phyloP scores from a whole-genome alignment of 2,329 filamentous ascomycete genomes.

The Fusarium secorum region DNA sequence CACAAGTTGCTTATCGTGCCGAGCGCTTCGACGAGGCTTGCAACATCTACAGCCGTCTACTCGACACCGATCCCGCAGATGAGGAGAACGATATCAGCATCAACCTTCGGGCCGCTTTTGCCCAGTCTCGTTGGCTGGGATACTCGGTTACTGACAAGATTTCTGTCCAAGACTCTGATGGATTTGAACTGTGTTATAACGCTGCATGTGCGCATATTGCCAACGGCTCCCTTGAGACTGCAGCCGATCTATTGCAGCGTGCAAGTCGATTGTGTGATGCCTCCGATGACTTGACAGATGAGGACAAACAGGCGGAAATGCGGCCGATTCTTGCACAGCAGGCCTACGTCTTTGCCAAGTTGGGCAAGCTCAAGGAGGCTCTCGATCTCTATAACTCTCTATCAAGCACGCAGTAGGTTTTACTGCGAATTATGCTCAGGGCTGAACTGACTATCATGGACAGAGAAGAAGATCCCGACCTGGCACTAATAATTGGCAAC shows the following conservation, averaged over 20 bases:
- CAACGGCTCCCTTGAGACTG: slow-evolving; percentile 70
- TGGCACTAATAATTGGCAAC: slow-evolving; percentile 70
- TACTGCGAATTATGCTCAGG: not conserved
- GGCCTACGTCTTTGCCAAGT: slow-evolving; percentile 72
- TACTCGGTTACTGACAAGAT: slow-evolving; percentile 53
- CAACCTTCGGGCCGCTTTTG: slow-evolving; percentile 75
- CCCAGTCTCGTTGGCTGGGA: slow-evolving; percentile 76
- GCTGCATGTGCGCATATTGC: slow-evolving; percentile 77
- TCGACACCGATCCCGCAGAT: slow-evolving; percentile 56
- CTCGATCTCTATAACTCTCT: slow-evolving; percentile 68
- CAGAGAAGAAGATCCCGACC: slow-evolving; percentile 73
- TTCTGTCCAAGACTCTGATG: slow-evolving; percentile 68
- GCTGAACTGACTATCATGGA: slow-evolving; percentile 28
- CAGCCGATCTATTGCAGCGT: slow-evolving; percentile 71
- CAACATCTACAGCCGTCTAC: slow-evolving; percentile 68
- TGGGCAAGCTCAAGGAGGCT: slow-evolving; percentile 73
- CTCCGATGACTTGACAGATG: slow-evolving; percentile 75
- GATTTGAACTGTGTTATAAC: slow-evolving; percentile 86
- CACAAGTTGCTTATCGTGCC: slow-evolving; percentile 75
- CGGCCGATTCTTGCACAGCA: slow-evolving; percentile 80
- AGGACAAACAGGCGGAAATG: slow-evolving; percentile 78
- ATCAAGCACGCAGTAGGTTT: slow-evolving; percentile 65
- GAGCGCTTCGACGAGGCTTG: slow-evolving; percentile 76
- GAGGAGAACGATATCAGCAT: slow-evolving; percentile 80
- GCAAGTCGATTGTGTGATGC: slow-evolving; percentile 76